Evolutionary conservation across 495 filamentous ascomycete species (phyloP).

Genomic region (Sporormia fimetaria): DNA sequence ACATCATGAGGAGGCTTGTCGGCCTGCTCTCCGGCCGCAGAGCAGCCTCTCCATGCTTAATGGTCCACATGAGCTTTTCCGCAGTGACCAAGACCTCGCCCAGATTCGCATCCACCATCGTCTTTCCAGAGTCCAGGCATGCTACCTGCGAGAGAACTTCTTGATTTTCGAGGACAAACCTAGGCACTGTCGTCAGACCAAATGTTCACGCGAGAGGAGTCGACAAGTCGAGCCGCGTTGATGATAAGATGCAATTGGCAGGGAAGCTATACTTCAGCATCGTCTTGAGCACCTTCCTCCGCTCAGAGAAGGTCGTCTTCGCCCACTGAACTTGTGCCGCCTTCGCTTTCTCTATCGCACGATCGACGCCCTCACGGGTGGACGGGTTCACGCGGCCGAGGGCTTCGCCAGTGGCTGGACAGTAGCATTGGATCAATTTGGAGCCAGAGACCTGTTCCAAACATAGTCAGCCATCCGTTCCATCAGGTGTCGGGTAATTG

Average conservation of each 20-base stretch:
- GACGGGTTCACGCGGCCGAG: constrained; percentile 72
- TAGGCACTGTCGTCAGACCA: constrained; percentile 20
- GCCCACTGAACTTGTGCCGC: constrained; percentile 74
- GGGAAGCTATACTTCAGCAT: constrained; percentile 52
- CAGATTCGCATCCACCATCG: constrained; percentile 81
- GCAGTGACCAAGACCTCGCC: constrained; percentile 89
- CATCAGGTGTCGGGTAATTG: too few species aligned
- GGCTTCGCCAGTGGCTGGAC: constrained; percentile 74
- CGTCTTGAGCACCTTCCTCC: constrained; percentile 69
- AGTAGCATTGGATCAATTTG: constrained; percentile 71
- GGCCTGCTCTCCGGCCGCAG: constrained; percentile 60
- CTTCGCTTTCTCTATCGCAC: constrained; percentile 60
- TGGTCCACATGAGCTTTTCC: constrained; percentile 91
- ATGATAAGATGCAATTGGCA: too few species aligned
- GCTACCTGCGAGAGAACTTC: constrained; percentile 74
- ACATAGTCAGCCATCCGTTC: constrained; percentile 3
- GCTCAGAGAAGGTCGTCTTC: constrained; percentile 61
- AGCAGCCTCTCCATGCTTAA: constrained; percentile 79
- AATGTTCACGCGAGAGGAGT: background rate
- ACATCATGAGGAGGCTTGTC: constrained; percentile 81
- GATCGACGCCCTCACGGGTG: constrained; percentile 67
- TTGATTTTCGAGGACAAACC: constrained; percentile 77
- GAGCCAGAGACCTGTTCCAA: constrained; percentile 38
- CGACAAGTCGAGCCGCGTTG: background rate
- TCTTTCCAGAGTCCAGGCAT: constrained; percentile 95